phyloP scores from a whole-genome alignment of 768 basidiomycete genomes.

The Tremella mesenterica region DNA sequence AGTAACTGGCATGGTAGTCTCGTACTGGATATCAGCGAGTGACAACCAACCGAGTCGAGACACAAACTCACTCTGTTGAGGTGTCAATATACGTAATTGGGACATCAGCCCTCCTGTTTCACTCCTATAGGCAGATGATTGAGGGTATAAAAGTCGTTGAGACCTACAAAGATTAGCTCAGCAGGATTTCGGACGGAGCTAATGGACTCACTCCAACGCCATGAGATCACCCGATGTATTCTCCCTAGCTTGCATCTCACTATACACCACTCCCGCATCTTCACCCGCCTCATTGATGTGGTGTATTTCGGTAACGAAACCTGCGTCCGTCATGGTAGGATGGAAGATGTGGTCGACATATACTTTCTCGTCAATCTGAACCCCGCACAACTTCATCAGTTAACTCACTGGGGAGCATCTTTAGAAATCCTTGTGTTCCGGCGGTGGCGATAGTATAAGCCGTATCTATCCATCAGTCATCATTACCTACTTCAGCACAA shows the following conservation, averaged over 20 bases:
- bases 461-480: conserved; percentile 53
- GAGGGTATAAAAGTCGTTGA: conserved; percentile 71
- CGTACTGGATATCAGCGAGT: conserved; percentile 55
- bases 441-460: conserved; percentile 95
- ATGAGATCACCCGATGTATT: conserved; percentile 87
- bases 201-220: conserved; percentile 61
- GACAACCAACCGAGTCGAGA: background rate
- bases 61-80: conserved; percentile 66
- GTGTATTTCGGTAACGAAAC: conserved; percentile 74
- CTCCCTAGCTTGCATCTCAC: conserved; percentile 54
- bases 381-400: conserved; percentile 28
- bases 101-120: conserved; percentile 97
- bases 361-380: conserved; percentile 50
- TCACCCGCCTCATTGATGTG: conserved; percentile 85
- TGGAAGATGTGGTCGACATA: conserved; percentile 95
- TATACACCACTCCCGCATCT: conserved; percentile 88
- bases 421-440: conserved; percentile 68
- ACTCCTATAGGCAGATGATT: conserved; percentile 78
- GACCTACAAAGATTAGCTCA: conserved; percentile 48
- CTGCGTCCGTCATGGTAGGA: conserved; percentile 82
- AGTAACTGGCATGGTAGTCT: conserved; percentile 76
- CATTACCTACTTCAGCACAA: background rate
- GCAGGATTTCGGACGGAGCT: no score
- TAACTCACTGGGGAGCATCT: conserved; percentile 42
- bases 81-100: conserved; percentile 70